Percentiles rank a stretch among this genome's conserved stretches.
Evolutionary conservation across 2,329 filamentous ascomycete genomes (phyloP).

Genomic region (Colletotrichum brevisporum): DNA sequence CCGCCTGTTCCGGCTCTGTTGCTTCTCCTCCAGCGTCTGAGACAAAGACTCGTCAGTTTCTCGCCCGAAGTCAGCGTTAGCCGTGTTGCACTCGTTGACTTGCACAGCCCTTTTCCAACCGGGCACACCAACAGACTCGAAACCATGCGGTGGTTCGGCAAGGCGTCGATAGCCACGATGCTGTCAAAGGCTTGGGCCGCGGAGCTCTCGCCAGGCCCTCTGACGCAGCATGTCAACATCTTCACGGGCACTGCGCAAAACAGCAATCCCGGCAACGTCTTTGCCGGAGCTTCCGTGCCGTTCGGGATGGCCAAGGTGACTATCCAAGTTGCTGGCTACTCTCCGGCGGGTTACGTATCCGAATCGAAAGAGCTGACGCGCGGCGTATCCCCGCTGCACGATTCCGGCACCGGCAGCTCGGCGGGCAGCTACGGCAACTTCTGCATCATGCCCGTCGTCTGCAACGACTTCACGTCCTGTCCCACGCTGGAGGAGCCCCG

Average conservation of each 20-base stretch:
- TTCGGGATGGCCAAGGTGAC: conserved; percentile 23
- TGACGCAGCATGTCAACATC: conserved; percentile 23
- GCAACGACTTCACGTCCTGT: background rate
- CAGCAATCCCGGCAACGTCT: conserved; percentile 9
- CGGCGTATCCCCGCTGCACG: conserved; percentile 24
- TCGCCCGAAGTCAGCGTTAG: too few relatives aligned
- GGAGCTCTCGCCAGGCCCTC: background rate
- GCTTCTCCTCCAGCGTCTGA: too few relatives aligned
- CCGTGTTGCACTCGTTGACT: too few relatives aligned
- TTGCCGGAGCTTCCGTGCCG: conserved; percentile 11
- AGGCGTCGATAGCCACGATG: background rate
- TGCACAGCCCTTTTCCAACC: too few relatives aligned
- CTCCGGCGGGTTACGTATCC: conserved; percentile 11
- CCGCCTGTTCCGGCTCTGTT: too few relatives aligned
- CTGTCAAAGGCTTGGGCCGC: background rate
- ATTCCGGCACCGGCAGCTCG: conserved; percentile 24
- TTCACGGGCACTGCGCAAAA: conserved; percentile 24
- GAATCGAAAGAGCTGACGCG: conserved; percentile 4
- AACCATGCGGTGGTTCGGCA: background rate
- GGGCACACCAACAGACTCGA: background rate
- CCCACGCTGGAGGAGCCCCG: conserved; percentile 4
- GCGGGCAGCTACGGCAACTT: conserved; percentile 29
- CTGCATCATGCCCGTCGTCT: conserved; percentile 26
- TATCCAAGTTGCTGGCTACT: background rate
- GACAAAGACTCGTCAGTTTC: too few relatives aligned